Conservation (phyloP, 208 protist species). For the Crithidia thermophila region DNA sequence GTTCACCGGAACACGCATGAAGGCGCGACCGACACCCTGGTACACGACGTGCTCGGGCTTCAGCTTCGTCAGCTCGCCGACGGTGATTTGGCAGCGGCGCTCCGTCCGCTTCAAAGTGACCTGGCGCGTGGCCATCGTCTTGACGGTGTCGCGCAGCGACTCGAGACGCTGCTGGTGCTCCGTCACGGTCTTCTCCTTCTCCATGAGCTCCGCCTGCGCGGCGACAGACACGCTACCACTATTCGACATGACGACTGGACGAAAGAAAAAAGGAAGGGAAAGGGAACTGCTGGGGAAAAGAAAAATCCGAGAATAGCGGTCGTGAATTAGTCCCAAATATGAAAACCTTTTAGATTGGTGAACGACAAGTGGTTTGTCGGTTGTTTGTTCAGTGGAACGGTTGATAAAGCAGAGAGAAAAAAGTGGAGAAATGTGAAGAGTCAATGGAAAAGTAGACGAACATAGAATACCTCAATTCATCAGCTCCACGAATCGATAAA, state of each 20-base stretch:
- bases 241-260: conserved; percentile 36
- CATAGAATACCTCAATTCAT: too few species aligned
- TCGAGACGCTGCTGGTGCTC: conserved; percentile 88
- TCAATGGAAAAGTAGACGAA: neutral
- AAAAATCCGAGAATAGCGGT: conserved; percentile 9
- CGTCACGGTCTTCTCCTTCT: conserved; percentile 85
- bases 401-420: neutral
- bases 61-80: conserved; percentile 74
- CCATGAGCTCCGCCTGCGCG: conserved; percentile 87
- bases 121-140: conserved; percentile 85
- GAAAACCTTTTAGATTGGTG: too few species aligned
- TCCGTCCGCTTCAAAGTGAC: conserved; percentile 61
- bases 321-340: neutral
- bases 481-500: too few species aligned
- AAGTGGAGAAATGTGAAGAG: neutral
- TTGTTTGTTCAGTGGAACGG: neutral
- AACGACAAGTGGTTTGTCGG: neutral
- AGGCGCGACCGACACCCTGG: conserved; percentile 81
- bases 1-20: conserved; percentile 67
- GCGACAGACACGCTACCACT: conserved; percentile 50
- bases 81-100: conserved; percentile 81
- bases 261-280: neutral
- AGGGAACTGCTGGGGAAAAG: too few species aligned
- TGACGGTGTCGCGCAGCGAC: conserved; percentile 68
- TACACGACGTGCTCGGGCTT: conserved; percentile 75